These are phyloP conservation scores for Fomitopsis schrenkii DNA, from an alignment of 1,284 basidiomycete genomes.

Conservation along the genomic window DNA sequence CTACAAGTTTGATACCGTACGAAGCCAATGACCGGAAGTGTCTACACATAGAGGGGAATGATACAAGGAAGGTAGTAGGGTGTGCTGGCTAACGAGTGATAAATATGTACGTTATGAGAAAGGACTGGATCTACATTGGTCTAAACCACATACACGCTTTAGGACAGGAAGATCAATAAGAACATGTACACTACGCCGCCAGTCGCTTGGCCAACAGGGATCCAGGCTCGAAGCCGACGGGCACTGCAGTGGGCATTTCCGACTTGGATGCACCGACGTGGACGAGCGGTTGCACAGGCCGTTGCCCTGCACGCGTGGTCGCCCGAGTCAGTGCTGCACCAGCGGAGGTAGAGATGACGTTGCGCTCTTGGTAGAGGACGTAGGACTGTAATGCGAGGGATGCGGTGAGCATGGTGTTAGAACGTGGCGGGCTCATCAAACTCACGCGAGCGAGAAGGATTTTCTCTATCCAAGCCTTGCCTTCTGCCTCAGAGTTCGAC, in stretches of 20 bases:
- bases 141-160: neutral
- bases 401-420: neutral
- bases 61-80: conserved; percentile 7
- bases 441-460: conserved; percentile 75
- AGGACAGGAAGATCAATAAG: neutral
- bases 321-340: conserved; percentile 36
- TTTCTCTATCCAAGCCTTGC: conserved; percentile 65
- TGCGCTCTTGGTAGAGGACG: conserved; percentile 72
- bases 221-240: conserved; percentile 56
- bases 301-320: conserved; percentile 35
- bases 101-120: conserved; percentile 6
- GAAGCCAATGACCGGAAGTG: neutral
- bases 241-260: conserved; percentile 10
- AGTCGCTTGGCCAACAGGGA: conserved; percentile 56
- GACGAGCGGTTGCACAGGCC: conserved; percentile 37
- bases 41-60: conserved; percentile 1
- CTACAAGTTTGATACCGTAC: neutral
- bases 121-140: conserved; percentile 1
- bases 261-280: conserved; percentile 23
- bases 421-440: conserved; percentile 8
- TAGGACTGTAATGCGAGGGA: conserved; percentile 52
- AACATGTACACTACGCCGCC: conserved; percentile 5
- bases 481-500: conserved; percentile 67
- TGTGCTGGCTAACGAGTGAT: conserved; percentile 1
- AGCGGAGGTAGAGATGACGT: conserved; percentile 49